Evolutionary conservation across 139 green algal species (phyloP).

Genomic region (Desmodesmus armatus): DNA sequence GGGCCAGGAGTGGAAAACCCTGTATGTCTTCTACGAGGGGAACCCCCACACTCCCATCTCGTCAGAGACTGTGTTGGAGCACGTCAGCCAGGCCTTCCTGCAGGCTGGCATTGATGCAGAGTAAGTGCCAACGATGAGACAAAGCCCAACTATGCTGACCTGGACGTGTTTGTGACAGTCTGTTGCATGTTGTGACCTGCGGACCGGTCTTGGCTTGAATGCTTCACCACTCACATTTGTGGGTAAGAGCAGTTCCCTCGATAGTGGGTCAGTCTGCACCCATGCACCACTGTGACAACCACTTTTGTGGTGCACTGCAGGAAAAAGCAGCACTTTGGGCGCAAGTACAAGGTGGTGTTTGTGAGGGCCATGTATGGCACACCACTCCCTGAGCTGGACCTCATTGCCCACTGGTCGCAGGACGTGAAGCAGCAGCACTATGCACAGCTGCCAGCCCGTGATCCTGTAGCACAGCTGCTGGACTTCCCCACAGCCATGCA

Average conservation of each 20-base stretch:
- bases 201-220: neutral
- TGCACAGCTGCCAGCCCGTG: neutral
- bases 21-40: neutral
- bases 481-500: neutral
- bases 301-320: neutral
- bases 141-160: neutral
- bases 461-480: neutral
- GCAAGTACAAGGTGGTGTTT: neutral
- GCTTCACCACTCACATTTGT: neutral
- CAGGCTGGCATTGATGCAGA: neutral
- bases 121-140: neutral
- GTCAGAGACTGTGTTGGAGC: neutral
- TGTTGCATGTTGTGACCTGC: neutral
- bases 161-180: neutral
- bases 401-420: neutral
- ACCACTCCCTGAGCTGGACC: neutral
- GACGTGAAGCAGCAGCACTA: constrained; percentile 10
- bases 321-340: constrained; percentile 29
- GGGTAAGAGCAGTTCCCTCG: neutral
- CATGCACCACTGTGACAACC: neutral
- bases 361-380: neutral
- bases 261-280: neutral
- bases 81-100: neutral
- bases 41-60: neutral
- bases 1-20: neutral